Evolutionary conservation across 768 basidiomycete species (phyloP).

Genomic region (Russula foetens): DNA sequence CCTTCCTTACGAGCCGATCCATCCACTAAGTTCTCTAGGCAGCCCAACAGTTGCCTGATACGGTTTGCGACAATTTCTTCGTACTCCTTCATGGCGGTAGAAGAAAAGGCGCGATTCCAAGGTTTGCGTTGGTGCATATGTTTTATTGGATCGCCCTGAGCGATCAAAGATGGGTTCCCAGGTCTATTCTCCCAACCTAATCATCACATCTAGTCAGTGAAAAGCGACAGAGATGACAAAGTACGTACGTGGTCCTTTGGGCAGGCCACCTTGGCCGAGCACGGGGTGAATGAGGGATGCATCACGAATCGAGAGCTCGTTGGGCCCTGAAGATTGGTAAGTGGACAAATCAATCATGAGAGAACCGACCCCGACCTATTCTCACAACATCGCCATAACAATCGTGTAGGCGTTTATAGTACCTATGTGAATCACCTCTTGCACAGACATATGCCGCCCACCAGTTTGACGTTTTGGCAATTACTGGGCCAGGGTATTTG

Average conservation of each 20-base stretch:
- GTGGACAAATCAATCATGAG: not conserved
- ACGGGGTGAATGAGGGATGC: too few relatives aligned
- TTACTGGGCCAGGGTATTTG: slow-evolving; percentile 40
- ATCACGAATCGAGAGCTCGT: too few relatives aligned
- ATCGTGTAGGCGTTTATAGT: slow-evolving; percentile 26
- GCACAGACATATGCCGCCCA: slow-evolving; percentile 30
- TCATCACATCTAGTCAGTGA: not conserved
- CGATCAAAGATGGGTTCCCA: slow-evolving; percentile 23
- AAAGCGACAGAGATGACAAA: not conserved
- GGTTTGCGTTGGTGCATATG: slow-evolving; percentile 34
- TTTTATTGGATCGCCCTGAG: slow-evolving; percentile 29
- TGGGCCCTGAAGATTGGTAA: not conserved
- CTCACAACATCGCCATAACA: slow-evolving; percentile 31
- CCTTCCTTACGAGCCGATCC: slow-evolving; percentile 3
- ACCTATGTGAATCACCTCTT: slow-evolving; percentile 30
- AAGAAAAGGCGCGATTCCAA: too few relatives aligned
- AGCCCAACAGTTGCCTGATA: too few relatives aligned
- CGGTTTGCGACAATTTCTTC: slow-evolving; percentile 31
- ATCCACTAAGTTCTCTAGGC: slow-evolving; percentile 10
- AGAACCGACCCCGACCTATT: slow-evolving; percentile 24
- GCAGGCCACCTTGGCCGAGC: too few relatives aligned
- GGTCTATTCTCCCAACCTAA: slow-evolving; percentile 9
- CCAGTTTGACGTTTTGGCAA: slow-evolving; percentile 36
- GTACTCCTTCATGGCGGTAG: slow-evolving; percentile 36
- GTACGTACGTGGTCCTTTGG: too few relatives aligned